phyloP scores from a whole-genome alignment of 345 rosid genomes.

The Rhodamnia rubescens region DNA sequence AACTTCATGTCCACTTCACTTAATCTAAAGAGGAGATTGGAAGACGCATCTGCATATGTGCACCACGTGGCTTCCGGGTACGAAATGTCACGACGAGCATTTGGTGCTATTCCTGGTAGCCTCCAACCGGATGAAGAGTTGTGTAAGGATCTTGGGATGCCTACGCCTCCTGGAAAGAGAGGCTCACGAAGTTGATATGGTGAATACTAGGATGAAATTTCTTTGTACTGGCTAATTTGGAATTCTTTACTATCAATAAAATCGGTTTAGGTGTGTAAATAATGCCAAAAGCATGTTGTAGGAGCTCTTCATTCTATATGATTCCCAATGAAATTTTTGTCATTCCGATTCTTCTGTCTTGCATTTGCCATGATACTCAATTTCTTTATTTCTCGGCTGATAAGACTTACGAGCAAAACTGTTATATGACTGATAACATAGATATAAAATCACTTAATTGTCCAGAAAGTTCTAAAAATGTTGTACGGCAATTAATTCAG shows the following conservation, averaged over 20 bases:
- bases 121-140: constrained; percentile 77
- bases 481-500: too few species aligned
- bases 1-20: constrained; percentile 19
- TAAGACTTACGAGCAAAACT: not conserved
- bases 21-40: constrained; percentile 30
- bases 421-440: not conserved
- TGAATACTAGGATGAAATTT: not conserved
- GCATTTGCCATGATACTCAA: not conserved
- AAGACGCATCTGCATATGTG: constrained; percentile 65
- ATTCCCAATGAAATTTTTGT: not conserved
- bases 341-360: not conserved
- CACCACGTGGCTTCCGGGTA: constrained; percentile 60
- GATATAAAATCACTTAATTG: not conserved
- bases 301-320: not conserved
- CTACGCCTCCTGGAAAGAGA: constrained; percentile 2
- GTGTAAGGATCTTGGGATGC: constrained; percentile 63
- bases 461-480: too few species aligned
- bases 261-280: not conserved
- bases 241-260: not conserved
- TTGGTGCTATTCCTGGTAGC: constrained; percentile 82
- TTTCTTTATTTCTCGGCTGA: not conserved
- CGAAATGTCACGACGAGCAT: constrained; percentile 62
- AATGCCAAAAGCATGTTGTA: not conserved
- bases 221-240: not conserved
- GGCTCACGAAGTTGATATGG: not conserved